Evolutionary conservation across 176 grass and related monocot species (phyloP).

Genomic region (Rhynchospora breviuscula): DNA sequence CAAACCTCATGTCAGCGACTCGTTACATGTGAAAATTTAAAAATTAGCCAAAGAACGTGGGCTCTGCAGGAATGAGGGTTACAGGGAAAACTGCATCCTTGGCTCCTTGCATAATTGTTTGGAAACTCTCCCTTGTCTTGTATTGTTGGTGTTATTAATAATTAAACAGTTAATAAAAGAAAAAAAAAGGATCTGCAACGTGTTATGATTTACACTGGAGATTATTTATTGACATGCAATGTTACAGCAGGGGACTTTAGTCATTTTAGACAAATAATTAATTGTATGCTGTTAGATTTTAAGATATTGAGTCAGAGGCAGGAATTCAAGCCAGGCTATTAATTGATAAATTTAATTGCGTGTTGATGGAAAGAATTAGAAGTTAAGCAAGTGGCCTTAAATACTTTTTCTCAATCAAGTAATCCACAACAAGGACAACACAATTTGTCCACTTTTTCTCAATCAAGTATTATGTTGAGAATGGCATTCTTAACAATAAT

Average conservation of each 20-base stretch:
- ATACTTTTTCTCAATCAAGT: neutral
- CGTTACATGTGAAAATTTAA: neutral
- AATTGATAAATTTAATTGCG: neutral
- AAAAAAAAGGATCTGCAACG: neutral
- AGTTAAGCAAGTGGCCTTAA: neutral
- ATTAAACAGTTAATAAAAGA: neutral
- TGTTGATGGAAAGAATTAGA: neutral
- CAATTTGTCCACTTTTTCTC: neutral
- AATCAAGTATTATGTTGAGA: neutral
- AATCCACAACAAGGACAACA: neutral
- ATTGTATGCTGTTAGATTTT: neutral
- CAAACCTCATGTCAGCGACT: neutral
- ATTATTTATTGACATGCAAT: neutral
- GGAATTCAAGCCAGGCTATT: neutral
- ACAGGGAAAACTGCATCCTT: neutral
- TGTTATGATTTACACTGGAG: neutral
- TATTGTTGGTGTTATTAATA: neutral
- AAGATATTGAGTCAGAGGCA: neutral
- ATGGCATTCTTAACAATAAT: too few species aligned
- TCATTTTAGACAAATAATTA: neutral
- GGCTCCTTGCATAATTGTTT: neutral
- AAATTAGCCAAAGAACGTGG: neutral
- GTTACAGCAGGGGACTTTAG: neutral
- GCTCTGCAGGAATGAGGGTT: neutral
- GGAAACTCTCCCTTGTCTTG: conserved; percentile 8